Evolutionary conservation across 2,329 filamentous ascomycete genomes (phyloP).

Genomic region (Cytospora leucostoma): DNA sequence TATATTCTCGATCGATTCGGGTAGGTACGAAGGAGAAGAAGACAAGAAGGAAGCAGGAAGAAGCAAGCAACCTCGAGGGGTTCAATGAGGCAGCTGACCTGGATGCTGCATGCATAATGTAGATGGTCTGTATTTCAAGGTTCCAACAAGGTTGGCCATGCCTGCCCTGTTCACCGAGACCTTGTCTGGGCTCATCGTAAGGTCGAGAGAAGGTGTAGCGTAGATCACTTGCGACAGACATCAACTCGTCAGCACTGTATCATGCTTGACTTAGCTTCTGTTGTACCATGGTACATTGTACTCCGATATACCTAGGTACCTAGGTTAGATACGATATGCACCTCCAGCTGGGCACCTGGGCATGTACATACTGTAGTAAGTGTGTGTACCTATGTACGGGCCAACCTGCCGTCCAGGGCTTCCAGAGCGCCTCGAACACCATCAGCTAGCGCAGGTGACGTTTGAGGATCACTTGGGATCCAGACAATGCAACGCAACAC

Average conservation of each 20-base stretch:
- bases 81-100: no score
- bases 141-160: neutral
- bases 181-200: neutral
- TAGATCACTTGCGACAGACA: no score
- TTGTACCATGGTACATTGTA: neutral
- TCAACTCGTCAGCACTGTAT: constrained; percentile 1
- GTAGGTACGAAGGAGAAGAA: neutral
- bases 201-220: no score
- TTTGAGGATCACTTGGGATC: constrained; percentile 6
- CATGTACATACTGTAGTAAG: constrained; percentile 25
- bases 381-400: constrained; percentile 27
- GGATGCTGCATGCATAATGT: neutral
- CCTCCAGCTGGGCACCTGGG: no score
- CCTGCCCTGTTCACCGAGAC: neutral
- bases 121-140: neutral
- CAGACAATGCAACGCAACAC: constrained; percentile 11
- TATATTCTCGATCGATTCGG: neutral
- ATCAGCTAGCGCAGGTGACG: constrained; percentile 21
- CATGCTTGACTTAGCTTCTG: no score
- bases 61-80: neutral
- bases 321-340: neutral
- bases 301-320: neutral
- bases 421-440: constrained; percentile 8
- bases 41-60: neutral
- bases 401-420: neutral